Base-by-base conservation (phyloP, 2,329 filamentous ascomycete species). In the Cladosporium sp. region DNA sequence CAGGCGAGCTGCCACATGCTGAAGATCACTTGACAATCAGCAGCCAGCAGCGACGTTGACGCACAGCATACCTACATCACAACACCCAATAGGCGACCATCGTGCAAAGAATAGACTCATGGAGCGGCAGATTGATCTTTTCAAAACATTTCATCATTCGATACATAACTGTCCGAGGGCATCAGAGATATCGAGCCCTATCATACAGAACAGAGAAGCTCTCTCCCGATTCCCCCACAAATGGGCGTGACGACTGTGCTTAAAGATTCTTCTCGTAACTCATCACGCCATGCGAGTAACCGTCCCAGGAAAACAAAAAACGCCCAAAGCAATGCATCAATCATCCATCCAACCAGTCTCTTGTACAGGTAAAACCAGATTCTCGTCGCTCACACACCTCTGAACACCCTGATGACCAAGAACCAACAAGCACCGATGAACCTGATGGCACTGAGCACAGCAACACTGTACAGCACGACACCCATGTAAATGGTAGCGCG, bases 361-460 rank as follows among this genome's bases (percentile, higher is more conserved):
- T 64, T 33, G 31, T 57, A 26, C 55, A 57, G 5, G 5, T n/a
- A n/a, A 55, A 35, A n/a, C 40, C 37, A 31, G 37, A 63, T 55
- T 7, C 18, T 63, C 31, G 60, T 6, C 26, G 5, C n/a, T 69
- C 67, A 78, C 28, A 78, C 74, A 64, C 76, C 76, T 55, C 92
- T 87, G 78, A 96, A 94, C 86, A 96, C 86, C 73, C 93, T 85
- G 65, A 94, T 89, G 72, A 98, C 84, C 83, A 99, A 85, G 81
- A 97, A 97, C 92, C 93, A 97, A 79, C 92, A 84, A 0, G 91
- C 91, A 2, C 93, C 93, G 28, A 93, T 80, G 72, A 97, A 97
- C 76, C 94, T 91, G 79, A 97, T 94, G 1, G 88, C 86, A 28
- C 91, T 93, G 65, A 97, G 78, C 2, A 82, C 93, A 0, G 93